Evolutionary conservation across 257 asterid genomes (phyloP).

Genomic region (Marsdenia floribunda): DNA sequence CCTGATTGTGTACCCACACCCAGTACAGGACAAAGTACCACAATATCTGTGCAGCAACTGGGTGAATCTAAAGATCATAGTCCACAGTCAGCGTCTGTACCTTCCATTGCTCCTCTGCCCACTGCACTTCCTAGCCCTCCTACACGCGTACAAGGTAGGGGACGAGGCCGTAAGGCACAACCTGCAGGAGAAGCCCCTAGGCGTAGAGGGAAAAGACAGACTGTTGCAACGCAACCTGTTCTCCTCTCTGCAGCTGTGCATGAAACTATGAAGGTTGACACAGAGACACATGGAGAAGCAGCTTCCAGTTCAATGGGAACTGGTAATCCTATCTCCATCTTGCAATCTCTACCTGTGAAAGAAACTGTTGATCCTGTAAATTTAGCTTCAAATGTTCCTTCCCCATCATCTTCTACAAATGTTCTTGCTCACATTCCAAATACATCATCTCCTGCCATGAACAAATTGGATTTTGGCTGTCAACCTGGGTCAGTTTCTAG

Average conservation of each 20-base stretch:
- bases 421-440: conserved; percentile 13
- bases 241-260: conserved; percentile 22
- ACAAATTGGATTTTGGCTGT: conserved; percentile 25
- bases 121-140: conserved; percentile 36
- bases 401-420: conserved; percentile 13
- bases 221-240: conserved; percentile 28
- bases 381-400: conserved; percentile 22
- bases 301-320: conserved; percentile 24
- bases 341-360: conserved; percentile 26
- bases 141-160: conserved; percentile 63
- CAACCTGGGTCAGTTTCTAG: conserved; percentile 25
- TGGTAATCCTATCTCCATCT: conserved; percentile 26
- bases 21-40: conserved; percentile 29
- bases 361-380: conserved; percentile 27
- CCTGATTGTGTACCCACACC: conserved; percentile 36
- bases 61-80: conserved; percentile 30
- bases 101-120: conserved; percentile 38
- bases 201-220: conserved; percentile 70
- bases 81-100: conserved; percentile 34
- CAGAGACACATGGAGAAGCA: conserved; percentile 30
- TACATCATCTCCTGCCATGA: conserved; percentile 14
- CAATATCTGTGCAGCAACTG: conserved; percentile 36
- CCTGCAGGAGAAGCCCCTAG: conserved; percentile 63
- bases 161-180: conserved; percentile 61
- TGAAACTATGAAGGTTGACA: conserved; percentile 16